Conservation (phyloP, 148 eudicot genomes). For the Silene latifolia region DNA sequence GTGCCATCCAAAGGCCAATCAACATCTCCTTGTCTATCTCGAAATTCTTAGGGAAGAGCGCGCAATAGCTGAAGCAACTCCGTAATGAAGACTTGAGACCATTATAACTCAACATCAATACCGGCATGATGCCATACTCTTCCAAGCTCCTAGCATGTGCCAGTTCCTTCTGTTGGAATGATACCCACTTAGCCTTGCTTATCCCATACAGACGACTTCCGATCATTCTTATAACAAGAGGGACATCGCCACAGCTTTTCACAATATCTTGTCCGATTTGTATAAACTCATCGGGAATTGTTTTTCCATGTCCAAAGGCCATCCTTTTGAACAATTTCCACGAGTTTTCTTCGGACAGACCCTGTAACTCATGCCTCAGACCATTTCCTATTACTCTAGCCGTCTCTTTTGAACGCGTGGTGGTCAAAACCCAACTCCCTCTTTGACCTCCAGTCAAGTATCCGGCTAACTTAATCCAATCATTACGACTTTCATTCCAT, state of each 20-base stretch:
- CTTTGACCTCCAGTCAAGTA: slow-evolving; percentile 7
- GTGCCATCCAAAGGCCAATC: slow-evolving; percentile 25
- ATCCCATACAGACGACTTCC: slow-evolving; percentile 20
- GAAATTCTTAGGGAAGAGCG: slow-evolving; percentile 16
- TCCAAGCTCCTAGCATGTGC: not conserved
- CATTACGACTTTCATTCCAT: slow-evolving; percentile 4
- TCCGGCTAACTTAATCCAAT: slow-evolving; percentile 4
- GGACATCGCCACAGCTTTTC: slow-evolving; percentile 20
- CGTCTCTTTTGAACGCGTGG: slow-evolving; percentile 1
- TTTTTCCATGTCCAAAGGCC: slow-evolving; percentile 1
- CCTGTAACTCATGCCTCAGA: not conserved
- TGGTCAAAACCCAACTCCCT: slow-evolving; percentile 10
- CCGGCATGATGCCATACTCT: not conserved
- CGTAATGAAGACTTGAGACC: not conserved
- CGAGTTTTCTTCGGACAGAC: not conserved
- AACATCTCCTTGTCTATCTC: not conserved
- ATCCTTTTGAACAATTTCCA: slow-evolving; percentile 4
- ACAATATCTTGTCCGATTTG: slow-evolving; percentile 22
- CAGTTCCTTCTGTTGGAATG: slow-evolving; percentile 3
- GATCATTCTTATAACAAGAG: slow-evolving; percentile 20
- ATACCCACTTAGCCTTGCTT: slow-evolving; percentile 4
- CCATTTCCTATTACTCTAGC: not conserved
- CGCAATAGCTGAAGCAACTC: slow-evolving; percentile 16
- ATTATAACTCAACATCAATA: slow-evolving; percentile 6
- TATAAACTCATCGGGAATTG: not conserved